Evolutionary conservation across 257 asterid genomes (phyloP), one percentile per base, ranked within the genome.

Genomic region (Plantago elongata): DNA sequence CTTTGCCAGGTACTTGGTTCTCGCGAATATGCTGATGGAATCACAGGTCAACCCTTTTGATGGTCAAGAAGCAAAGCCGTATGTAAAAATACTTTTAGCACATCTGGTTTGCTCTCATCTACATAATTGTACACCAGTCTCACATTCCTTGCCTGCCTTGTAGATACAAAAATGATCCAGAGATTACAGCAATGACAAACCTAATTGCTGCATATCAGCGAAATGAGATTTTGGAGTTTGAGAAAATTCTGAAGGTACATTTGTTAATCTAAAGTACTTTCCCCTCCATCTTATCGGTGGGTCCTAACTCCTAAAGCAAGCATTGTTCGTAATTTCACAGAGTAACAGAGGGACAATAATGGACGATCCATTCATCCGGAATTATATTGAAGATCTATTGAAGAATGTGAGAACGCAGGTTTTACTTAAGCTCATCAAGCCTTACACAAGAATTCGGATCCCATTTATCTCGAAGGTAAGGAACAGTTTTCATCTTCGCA

Each of bases 21-120:
- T 93, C 68, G 99, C 97, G 63, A 93, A 93, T 70, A 93, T 93
- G 99, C 87, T 93, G 73, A 93, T 93, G 99, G 91, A 87, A 75
- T 93, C 99, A 66, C 86, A 84, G 78, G 99, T 93, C 75, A 93
- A 89, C 64, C 99, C 99, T 9, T 93, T 93, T 67, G 99, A 93
- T 67, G 99, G 97, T 66, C 99, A 89, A 76, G 99, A 93, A 74
- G 99, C 99, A 60, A 93, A 93, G 73, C 99, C 97, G 99, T 93
- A 81, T 69, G 97, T 70, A 51, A 15, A 42, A 57, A 52, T 45
- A 74, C 42, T 22, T 63, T 47, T 65, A 17, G 64, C 62, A 56
- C 54, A 67, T 74, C 12, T 27, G 42, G 40, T 54, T 64, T 40
- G 51, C 47, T 59, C 37, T 58, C 11, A 5, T 5, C 47, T 18